Evolutionary conservation across 176 grass and related monocot species (phyloP).

Genomic region (Aegilops tauschii): DNA sequence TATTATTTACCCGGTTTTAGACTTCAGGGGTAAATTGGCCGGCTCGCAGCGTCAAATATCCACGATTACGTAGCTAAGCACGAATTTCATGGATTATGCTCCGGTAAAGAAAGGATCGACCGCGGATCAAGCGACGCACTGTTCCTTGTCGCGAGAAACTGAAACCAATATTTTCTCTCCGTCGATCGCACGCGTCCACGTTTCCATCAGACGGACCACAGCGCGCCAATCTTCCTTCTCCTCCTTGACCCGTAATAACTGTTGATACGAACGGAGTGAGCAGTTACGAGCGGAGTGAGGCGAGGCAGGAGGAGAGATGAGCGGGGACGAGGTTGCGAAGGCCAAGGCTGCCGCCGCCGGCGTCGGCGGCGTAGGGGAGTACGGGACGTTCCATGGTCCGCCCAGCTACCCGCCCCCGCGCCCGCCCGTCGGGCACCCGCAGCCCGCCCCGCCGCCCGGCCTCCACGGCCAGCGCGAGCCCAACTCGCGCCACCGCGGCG

Average conservation of each 20-base stretch:
- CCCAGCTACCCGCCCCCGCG: constrained; percentile 61
- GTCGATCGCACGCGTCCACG: background rate
- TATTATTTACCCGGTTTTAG: no score
- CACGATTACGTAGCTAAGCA: no score
- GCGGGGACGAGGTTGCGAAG: constrained; percentile 2
- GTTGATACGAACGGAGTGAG: background rate
- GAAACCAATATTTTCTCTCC: background rate
- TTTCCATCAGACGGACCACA: background rate
- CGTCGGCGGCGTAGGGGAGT: constrained; percentile 22
- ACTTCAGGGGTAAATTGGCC: no score
- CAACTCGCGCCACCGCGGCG: constrained; percentile 47
- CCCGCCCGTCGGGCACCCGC: constrained; percentile 71
- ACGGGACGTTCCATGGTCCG: constrained; percentile 73
- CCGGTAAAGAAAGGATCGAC: no score
- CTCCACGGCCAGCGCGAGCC: constrained; percentile 26
- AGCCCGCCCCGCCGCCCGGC: constrained; percentile 54
- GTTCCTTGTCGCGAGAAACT: no score
- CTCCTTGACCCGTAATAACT: background rate
- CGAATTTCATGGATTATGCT: no score
- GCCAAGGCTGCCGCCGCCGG: background rate
- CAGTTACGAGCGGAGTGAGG: background rate
- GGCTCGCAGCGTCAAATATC: no score
- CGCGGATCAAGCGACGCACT: no score
- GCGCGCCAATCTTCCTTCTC: background rate
- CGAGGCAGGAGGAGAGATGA: constrained; percentile 8